These are phyloP conservation scores for Ramaria sp. DNA, from an alignment of 768 basidiomycete genomes.

Conservation along the genomic window DNA sequence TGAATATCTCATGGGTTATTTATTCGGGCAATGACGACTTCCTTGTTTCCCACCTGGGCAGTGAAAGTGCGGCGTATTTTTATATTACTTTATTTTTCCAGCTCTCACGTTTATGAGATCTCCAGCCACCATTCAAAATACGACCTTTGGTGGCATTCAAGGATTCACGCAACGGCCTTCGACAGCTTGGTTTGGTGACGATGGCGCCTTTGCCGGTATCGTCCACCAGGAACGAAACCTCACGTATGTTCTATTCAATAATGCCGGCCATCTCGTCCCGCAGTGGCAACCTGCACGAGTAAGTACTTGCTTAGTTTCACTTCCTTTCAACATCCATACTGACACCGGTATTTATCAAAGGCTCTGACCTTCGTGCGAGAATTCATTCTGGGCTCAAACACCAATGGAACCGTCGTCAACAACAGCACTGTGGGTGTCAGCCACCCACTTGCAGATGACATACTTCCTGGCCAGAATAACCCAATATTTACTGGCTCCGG, in stretches of 20 bases:
- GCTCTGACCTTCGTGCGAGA: slow-evolving; percentile 6
- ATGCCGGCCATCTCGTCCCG: slow-evolving; percentile 12
- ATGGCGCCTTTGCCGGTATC: slow-evolving; percentile 8
- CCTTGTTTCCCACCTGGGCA: slow-evolving; percentile 2
- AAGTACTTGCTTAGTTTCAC: not conserved
- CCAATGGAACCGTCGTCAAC: slow-evolving; percentile 1
- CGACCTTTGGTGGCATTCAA: slow-evolving; percentile 10
- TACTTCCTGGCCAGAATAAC: not conserved
- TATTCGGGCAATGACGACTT: slow-evolving; percentile 8
- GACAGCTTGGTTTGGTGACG: slow-evolving; percentile 5
- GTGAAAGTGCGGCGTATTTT: not conserved
- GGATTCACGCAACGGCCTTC: slow-evolving; percentile 8
- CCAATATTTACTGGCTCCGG: slow-evolving; percentile 14
- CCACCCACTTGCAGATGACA: not conserved
- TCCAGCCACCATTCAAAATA: slow-evolving; percentile 11
- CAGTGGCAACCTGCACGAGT: slow-evolving; percentile 9
- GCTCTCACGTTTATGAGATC: not conserved
- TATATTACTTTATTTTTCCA: not conserved
- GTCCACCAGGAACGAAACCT: slow-evolving; percentile 11
- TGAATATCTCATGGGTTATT: slow-evolving; percentile 2
- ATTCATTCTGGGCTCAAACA: slow-evolving; percentile 8
- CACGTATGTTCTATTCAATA: slow-evolving; percentile 9
- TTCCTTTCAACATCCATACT: not conserved
- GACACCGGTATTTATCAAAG: not conserved
- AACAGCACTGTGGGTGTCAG: slow-evolving; percentile 3